phyloP scores from a whole-genome alignment of 805 yeast species.

The Saccharomycopsis fermentans region DNA sequence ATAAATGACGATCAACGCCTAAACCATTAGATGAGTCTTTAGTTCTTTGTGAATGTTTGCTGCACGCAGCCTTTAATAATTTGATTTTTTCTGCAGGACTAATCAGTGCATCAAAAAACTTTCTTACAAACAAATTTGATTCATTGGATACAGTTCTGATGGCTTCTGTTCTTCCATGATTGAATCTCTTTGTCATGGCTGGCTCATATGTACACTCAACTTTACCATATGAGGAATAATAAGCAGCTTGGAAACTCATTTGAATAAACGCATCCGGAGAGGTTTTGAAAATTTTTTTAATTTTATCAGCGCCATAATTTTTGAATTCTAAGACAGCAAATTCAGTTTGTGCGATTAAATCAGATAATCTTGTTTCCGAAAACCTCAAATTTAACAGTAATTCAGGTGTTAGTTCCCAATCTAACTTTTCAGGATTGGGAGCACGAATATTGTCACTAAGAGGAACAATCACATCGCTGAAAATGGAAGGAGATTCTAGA shows the following conservation, averaged over 20 bases:
- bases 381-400: constrained; percentile 71
- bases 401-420: constrained; percentile 77
- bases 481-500: constrained; percentile 33
- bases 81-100: constrained; percentile 41
- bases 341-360: constrained; percentile 82
- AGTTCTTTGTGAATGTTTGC: constrained; percentile 57
- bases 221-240: constrained; percentile 84
- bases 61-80: constrained; percentile 58
- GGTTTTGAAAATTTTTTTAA: constrained; percentile 65
- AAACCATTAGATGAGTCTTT: constrained; percentile 60
- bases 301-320: constrained; percentile 61
- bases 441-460: constrained; percentile 24
- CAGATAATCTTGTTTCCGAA: constrained; percentile 84
- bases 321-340: constrained; percentile 68
- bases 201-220: constrained; percentile 94
- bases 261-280: constrained; percentile 94
- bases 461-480: not conserved
- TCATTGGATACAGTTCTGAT: constrained; percentile 75
- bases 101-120: constrained; percentile 54
- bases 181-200: constrained; percentile 83
- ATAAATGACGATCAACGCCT: constrained; percentile 89
- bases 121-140: constrained; percentile 72
- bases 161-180: constrained; percentile 91
- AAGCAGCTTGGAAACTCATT: constrained; percentile 89
- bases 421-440: constrained; percentile 47